Evolutionary conservation across 1,284 basidiomycete genomes (phyloP).

Genomic region (Melanopsichium pennsylvanicum): DNA sequence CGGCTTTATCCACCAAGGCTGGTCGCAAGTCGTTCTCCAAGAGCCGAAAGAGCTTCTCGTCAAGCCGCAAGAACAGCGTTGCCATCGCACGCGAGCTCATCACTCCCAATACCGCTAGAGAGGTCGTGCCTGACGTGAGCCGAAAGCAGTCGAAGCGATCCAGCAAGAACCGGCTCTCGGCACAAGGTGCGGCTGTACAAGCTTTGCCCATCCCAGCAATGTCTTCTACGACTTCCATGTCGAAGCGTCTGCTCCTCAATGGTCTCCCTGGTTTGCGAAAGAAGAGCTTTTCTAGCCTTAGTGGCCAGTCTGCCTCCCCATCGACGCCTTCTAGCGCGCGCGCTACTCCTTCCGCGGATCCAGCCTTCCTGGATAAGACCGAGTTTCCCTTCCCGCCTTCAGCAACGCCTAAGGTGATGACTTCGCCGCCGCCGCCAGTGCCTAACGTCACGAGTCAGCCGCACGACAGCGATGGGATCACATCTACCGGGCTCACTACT

Average conservation of each 20-base stretch:
- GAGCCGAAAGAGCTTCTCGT: constrained; percentile 33
- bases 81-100: constrained; percentile 11
- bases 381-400: constrained; percentile 33
- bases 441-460: constrained; percentile 7
- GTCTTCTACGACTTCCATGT: constrained; percentile 9
- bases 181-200: not conserved
- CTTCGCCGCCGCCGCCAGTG: constrained; percentile 7
- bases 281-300: constrained; percentile 47
- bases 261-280: constrained; percentile 38
- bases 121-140: constrained; percentile 4
- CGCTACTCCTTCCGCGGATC: constrained; percentile 10
- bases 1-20: constrained; percentile 15
- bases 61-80: constrained; percentile 37
- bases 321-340: constrained; percentile 18
- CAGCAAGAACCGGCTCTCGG: constrained; percentile 20
- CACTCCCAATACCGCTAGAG: not conserved
- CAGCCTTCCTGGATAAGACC: constrained; percentile 6
- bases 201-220: constrained; percentile 5
- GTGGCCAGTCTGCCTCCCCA: constrained; percentile 15
- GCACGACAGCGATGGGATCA: not conserved
- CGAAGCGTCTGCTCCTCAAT: constrained; percentile 24
- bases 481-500: constrained; percentile 5
- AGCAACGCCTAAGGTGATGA: not conserved
- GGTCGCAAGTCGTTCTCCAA: constrained; percentile 34
- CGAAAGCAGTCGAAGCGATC: constrained; percentile 14